Conservation (phyloP, 257 asterid genomes). For the Nemophila menziesii region DNA sequence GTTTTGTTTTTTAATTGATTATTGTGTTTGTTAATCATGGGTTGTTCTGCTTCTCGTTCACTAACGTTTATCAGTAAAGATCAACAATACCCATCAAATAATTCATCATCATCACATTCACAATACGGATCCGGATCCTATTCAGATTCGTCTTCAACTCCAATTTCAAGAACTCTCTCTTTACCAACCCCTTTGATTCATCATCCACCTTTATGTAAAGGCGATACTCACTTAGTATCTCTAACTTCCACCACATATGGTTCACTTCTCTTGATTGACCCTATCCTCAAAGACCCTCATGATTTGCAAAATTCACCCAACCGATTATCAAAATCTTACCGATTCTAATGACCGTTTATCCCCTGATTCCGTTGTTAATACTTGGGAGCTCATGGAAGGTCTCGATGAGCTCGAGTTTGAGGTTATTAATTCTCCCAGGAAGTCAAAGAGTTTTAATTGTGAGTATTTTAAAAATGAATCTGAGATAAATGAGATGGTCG, state of each 20-base stretch:
- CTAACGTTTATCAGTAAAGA: slow-evolving; percentile 4
- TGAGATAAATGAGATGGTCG: slow-evolving; percentile 15
- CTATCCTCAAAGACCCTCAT: slow-evolving; percentile 25
- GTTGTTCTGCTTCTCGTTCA: slow-evolving; percentile 2
- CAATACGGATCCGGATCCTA: slow-evolving; percentile 14
- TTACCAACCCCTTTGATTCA: slow-evolving; percentile 21
- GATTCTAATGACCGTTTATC: slow-evolving; percentile 37
- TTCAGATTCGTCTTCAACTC: slow-evolving; percentile 15
- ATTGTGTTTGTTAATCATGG: background rate
- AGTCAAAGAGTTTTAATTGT: slow-evolving; percentile 11
- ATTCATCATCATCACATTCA: slow-evolving; percentile 19
- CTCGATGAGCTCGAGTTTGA: slow-evolving; percentile 53
- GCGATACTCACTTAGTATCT: slow-evolving; percentile 63
- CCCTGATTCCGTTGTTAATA: slow-evolving; percentile 77
- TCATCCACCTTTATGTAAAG: slow-evolving; percentile 30
- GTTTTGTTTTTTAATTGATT: background rate
- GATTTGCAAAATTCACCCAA: slow-evolving; percentile 11
- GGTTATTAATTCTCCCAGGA: slow-evolving; percentile 19
- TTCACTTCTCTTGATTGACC: slow-evolving; percentile 40
- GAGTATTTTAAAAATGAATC: slow-evolving; percentile 12
- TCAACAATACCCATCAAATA: background rate
- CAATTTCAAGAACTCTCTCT: slow-evolving; percentile 20
- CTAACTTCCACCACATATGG: slow-evolving; percentile 85
- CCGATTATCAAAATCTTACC: slow-evolving; percentile 16
- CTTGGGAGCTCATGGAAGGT: slow-evolving; percentile 96